Percentiles rank a stretch among this genome's conserved stretches.
Evolutionary conservation across 768 basidiomycete genomes (phyloP).

Genomic region (Paxillus involutus): DNA sequence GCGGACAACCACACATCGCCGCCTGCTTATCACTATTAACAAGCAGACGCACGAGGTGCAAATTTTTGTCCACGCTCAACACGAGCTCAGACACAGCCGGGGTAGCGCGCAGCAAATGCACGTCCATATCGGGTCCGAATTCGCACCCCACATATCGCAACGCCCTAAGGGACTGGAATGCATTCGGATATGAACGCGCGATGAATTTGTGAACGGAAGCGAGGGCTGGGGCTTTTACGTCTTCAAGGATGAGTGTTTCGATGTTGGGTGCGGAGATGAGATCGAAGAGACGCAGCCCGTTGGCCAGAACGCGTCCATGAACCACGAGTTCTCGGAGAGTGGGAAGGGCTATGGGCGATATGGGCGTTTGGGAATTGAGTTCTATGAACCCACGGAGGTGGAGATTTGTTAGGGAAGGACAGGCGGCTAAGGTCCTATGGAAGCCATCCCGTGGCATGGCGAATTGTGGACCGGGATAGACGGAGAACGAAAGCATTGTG

Average conservation of each 20-base stretch:
- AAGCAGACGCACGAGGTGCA: slow-evolving; percentile 30
- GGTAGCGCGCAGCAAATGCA: slow-evolving; percentile 31
- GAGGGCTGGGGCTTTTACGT: slow-evolving; percentile 27
- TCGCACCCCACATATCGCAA: slow-evolving; percentile 32
- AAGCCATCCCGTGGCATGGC: slow-evolving; percentile 26
- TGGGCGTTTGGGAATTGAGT: slow-evolving; percentile 16
- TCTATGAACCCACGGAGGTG: slow-evolving; percentile 34
- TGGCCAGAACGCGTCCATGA: slow-evolving; percentile 28
- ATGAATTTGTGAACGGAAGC: slow-evolving; percentile 29
- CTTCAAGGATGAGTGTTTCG: slow-evolving; percentile 31
- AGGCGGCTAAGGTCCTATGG: slow-evolving; percentile 17
- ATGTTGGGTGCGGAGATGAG: slow-evolving; percentile 31
- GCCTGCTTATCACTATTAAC: slow-evolving; percentile 36
- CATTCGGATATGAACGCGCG: slow-evolving; percentile 23
- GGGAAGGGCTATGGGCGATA: slow-evolving; percentile 23
- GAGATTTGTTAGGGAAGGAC: slow-evolving; percentile 20
- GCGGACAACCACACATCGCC: slow-evolving; percentile 22
- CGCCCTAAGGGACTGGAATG: slow-evolving; percentile 27
- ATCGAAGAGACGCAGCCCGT: slow-evolving; percentile 31
- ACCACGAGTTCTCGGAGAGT: slow-evolving; percentile 30
- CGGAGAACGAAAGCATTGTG: slow-evolving; percentile 32
- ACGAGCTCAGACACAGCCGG: slow-evolving; percentile 33
- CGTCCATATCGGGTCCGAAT: slow-evolving; percentile 30
- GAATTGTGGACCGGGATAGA: slow-evolving; percentile 33
- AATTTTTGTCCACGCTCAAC: slow-evolving; percentile 28